Percentiles rank a stretch among this genome's conserved stretches.
Conservation (phyloP, 2,329 filamentous ascomycete species). For the Fonsecaea pugnacius region DNA sequence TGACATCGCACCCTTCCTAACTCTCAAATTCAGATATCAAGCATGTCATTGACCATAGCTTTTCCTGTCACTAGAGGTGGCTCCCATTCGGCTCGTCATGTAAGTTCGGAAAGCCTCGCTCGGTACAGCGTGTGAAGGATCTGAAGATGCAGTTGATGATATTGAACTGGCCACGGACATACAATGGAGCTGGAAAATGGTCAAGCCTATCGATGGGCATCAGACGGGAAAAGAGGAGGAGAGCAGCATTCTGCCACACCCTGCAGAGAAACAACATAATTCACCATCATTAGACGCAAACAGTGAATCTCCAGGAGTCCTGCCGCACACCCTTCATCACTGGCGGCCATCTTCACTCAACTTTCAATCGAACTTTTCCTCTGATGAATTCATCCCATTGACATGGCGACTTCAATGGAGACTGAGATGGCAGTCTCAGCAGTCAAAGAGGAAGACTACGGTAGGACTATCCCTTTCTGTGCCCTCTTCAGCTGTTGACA, state of each 20-base stretch:
- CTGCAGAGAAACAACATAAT: background rate
- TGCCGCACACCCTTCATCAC: background rate
- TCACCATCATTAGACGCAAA: background rate
- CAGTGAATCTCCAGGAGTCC: background rate
- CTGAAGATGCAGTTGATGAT: background rate
- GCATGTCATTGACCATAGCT: background rate
- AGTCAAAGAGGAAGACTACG: background rate
- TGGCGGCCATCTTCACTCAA: background rate
- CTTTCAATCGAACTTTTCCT: background rate
- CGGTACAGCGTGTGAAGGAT: background rate
- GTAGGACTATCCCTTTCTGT: background rate
- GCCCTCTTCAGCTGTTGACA: background rate
- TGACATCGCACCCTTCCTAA: background rate
- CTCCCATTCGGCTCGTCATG: background rate
- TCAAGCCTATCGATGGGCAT: background rate
- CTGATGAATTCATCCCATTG: background rate
- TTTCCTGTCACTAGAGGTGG: background rate
- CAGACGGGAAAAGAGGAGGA: background rate
- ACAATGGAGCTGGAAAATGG: background rate
- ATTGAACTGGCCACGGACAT: background rate
- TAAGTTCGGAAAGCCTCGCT: background rate
- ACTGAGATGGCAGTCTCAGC: background rate
- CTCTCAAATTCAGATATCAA: background rate
- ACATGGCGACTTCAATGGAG: slow-evolving; percentile 3
- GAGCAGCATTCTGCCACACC: background rate